Percentiles rank a stretch among this genome's conserved stretches.
phyloP scores from a whole-genome alignment of 495 filamentous ascomycete species.

The Pseudoneurospora amorphoporcata region DNA sequence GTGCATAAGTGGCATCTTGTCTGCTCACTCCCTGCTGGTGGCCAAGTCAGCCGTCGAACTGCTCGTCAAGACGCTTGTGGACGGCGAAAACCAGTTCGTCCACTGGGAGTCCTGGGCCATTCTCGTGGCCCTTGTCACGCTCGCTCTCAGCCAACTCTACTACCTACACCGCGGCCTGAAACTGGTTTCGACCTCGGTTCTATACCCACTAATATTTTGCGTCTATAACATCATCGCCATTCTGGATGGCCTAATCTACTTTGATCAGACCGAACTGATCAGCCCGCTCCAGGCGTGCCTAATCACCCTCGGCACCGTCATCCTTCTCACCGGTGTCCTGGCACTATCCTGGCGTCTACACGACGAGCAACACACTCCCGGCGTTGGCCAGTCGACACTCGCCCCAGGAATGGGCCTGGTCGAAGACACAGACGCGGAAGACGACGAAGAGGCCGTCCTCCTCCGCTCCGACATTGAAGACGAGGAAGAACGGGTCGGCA shows the following conservation, averaged over 20 bases:
- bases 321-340: constrained; percentile 80
- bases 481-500: constrained; percentile 14
- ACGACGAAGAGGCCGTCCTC: constrained; percentile 33
- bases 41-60: constrained; percentile 96
- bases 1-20: constrained; percentile 81
- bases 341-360: constrained; percentile 90
- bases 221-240: constrained; percentile 99
- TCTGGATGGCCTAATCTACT: constrained; percentile 94
- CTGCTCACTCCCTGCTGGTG: constrained; percentile 83
- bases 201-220: constrained; percentile 98
- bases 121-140: constrained; percentile 64
- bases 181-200: constrained; percentile 85
- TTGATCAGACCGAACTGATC: constrained; percentile 75
- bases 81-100: constrained; percentile 87
- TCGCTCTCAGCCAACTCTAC: constrained; percentile 88
- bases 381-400: constrained; percentile 49
- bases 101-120: constrained; percentile 97
- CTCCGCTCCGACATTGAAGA: constrained; percentile 32
- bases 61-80: constrained; percentile 83
- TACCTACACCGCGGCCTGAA: constrained; percentile 91
- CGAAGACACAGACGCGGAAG: constrained; percentile 51
- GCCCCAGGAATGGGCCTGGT: constrained; percentile 62
- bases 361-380: constrained; percentile 52
- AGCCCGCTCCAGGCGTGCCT: constrained; percentile 64
- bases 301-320: constrained; percentile 76